Base-by-base conservation (phyloP, 1,284 basidiomycete species). In the Neonothopanus nambi region DNA sequence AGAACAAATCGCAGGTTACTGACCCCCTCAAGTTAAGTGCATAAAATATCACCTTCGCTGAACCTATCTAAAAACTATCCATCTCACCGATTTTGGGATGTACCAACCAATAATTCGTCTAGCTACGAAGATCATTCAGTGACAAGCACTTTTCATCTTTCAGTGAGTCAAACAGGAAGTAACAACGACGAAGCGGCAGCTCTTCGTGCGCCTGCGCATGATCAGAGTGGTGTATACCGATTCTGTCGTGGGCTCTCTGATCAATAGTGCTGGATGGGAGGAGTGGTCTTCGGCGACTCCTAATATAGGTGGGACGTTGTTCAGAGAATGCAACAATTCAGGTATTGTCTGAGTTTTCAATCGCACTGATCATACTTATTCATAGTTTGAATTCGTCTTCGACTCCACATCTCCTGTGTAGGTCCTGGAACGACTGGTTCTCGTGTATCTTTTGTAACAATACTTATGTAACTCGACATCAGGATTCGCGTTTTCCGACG, bases 271-370 rank as follows among this genome's bases (percentile, higher is more conserved):
- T n/a, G n/a, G n/a, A n/a, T n/a, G n/a, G n/a, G n/a, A n/a, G n/a
- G n/a, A n/a, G n/a, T n/a, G n/a, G n/a, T n/a, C n/a, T n/a, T n/a
- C n/a, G n/a, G n/a, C n/a, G n/a, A n/a, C n/a, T n/a, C n/a, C n/a
- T n/a, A n/a, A n/a, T n/a, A n/a, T n/a, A n/a, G 59, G 56, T 20
- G 59, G 66, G 35, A 63, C 69, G 15, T 37, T 65, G 3, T 66
- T 68, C 36, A 67, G 59, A 5, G 68, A 70, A 42, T 69, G 55
- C 43, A 55, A 57, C n/a, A 68, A 61, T 53, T 63, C 57, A 2
- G 64, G 64, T 64, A 9, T 20, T 51, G n/a, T n/a, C 38, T 3
- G n/a, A 33, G 17, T 54, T 17, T 36, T 30, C 12, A 23, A 33
- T 20, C n/a, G n/a, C 40, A 45, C 30, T 11, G 12, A 46, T 13